Percentiles rank a stretch among this genome's conserved stretches.
Conservation (phyloP, 192 early-diverging fungal species). For the Helicostylum pulchrum region DNA sequence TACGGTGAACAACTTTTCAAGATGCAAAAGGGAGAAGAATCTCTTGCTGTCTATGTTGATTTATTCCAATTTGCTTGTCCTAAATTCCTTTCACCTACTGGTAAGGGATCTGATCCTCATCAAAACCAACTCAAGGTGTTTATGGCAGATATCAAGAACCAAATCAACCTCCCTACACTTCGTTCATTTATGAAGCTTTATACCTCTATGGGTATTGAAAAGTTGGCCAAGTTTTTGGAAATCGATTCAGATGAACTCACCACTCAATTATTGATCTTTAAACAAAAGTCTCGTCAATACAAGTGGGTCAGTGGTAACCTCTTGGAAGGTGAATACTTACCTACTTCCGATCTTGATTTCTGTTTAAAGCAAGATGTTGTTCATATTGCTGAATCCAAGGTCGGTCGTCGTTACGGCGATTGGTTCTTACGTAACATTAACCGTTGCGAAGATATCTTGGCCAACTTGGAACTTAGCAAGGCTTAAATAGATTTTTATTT, state of each 20-base stretch:
- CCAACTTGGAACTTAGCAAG: conserved; percentile 30
- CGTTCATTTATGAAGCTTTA: conserved; percentile 95
- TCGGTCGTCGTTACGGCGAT: conserved; percentile 89
- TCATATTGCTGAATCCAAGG: conserved; percentile 90
- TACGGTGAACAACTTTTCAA: conserved; percentile 87
- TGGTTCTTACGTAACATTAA: conserved; percentile 96
- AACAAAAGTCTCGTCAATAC: conserved; percentile 90
- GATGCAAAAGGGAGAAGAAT: conserved; percentile 87
- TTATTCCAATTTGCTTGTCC: conserved; percentile 90
- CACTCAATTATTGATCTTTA: conserved; percentile 87
- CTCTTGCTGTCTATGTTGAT: conserved; percentile 78
- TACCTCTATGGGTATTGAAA: conserved; percentile 86
- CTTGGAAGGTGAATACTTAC: conserved; percentile 77
- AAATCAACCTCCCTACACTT: conserved; percentile 81
- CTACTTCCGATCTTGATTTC: conserved; percentile 89
- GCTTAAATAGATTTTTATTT: conserved; percentile 14
- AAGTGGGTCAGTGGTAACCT: conserved; percentile 81
- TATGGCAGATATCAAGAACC: conserved; percentile 79
- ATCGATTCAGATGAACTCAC: conserved; percentile 78
- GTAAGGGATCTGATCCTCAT: conserved; percentile 57
- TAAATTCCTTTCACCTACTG: conserved; percentile 91
- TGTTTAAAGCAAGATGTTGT: conserved; percentile 93
- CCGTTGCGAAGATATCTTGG: conserved; percentile 73
- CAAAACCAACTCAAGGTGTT: conserved; percentile 85
- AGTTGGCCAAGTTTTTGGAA: conserved; percentile 85